Evolutionary conservation across 495 filamentous ascomycete species (phyloP), one percentile per base, ranked within the genome.

Genomic region (Astrocystis sublimbata): DNA sequence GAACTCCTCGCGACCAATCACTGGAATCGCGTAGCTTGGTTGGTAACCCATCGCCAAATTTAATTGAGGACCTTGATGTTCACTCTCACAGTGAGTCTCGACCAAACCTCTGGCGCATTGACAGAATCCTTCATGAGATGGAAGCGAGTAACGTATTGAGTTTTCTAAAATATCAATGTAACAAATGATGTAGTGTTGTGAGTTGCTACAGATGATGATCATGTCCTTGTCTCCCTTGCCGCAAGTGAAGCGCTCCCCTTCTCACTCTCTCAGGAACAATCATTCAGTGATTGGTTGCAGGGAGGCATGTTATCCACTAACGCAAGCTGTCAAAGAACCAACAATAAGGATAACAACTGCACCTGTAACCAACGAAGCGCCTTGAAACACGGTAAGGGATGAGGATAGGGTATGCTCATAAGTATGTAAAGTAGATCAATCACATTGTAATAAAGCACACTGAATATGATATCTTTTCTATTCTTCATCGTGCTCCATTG

Each of bases 271-370:
- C 13, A 6, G 12, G 5, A 6, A 30, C 7, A 9, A 3, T 17
- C 24, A 33, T 19, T 31, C 7, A 19, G 28, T 17, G 47, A 9
- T 31, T 9, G 15, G 35, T 21, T 13, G 17, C 5, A 23, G n/a
- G 19, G n/a, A 49, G 28, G 30, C n/a, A n/a, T n/a, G n/a, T n/a
- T 52, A 35, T 17, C 49, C 49, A 35, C 49, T 52, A 52, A 52
- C 31, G 1, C 7, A 6, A 21, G n/a, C 33, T 12, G 8, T 33
- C 6, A 35, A 33, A 15, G n/a, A 52, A 52, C 49, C 28, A 52
- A 52, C 49, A 52, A 30, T 10, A 33, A 17, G 26, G 31, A 50
- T 12, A 30, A 35, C 23, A 19, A 17, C n/a, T 3, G 12, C 8
- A 33, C 10, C 5, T 21, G n/a, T 21, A 17, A 49, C 26, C 47